Base-by-base conservation (phyloP, 495 filamentous ascomycete genomes). In the Neurospora terricola region DNA sequence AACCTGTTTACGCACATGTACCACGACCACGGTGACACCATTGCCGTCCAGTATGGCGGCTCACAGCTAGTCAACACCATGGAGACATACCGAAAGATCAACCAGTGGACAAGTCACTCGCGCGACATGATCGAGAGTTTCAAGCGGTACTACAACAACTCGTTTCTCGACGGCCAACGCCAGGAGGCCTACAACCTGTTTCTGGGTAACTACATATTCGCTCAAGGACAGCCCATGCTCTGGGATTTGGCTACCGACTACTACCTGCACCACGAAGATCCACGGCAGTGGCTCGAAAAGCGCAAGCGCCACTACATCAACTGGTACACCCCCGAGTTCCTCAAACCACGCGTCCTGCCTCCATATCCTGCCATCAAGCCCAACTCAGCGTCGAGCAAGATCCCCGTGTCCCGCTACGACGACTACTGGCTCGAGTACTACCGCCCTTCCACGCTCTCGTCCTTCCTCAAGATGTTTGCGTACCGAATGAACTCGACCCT, bases 391-490 rank as follows among this genome's bases (percentile, higher is more conserved):
- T 77, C 82, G 38, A 81, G 82, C 4, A 82, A 83, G 40, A 90
- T 90, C 42, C 85, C 89, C 4, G 82, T 95, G 18, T 86, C 87
- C 5, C 89, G 87, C 69, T 93, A 93, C 74, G 96, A 99, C 76
- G 95, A 98, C 77, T 98, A 96, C 81, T 99, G 96, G 96, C 85
- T 95, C n/a, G 96, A 98, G 76, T 98, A 97, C 78, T 99, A 99
- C 80, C 90, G 94, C 10, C 96, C 96, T 1, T 86, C 91, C 16
- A 90, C 91, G 0, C 80, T 98, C 6, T 96, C 94, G 0, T 93
- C 93, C 0, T 92, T 98, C 73, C 84, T 87, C 10, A 98, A 97
- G 81, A 90, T 97, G 75, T 97, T 96, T 78, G 88, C 93, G 1
- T 96, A 90, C 82, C 92, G 92, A 76, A 91, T 98, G 86, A 97